A percentile compares a stretch with the other conserved stretches of the same genome.
These are phyloP conservation scores for Mycena albidolilacea DNA, from an alignment of 768 basidiomycete species.

Conservation along the genomic window DNA sequence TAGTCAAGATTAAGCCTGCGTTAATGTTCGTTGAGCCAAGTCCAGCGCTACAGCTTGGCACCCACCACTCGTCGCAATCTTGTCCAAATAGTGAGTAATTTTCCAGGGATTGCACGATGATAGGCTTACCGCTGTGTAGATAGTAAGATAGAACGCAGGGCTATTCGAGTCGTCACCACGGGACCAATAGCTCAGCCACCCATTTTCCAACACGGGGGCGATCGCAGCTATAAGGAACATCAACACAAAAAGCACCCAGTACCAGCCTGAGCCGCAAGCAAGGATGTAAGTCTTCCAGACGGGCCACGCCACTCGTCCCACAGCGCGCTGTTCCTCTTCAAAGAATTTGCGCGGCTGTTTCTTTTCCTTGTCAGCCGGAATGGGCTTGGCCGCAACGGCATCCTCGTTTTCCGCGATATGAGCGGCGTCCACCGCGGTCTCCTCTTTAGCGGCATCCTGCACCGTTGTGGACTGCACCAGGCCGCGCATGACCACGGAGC, in stretches of 20 bases:
- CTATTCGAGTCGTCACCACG: conserved; percentile 59
- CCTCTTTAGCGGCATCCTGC: conserved; percentile 58
- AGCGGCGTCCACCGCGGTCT: conserved; percentile 52
- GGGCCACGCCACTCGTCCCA: conserved; percentile 75
- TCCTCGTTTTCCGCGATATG: conserved; percentile 26
- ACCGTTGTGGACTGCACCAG: conserved; percentile 72
- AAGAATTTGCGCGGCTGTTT: conserved; percentile 87
- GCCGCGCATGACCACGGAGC: conserved; percentile 75
- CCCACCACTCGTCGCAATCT: too few relatives aligned
- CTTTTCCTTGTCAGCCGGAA: conserved; percentile 46
- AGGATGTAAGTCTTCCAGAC: conserved; percentile 76
- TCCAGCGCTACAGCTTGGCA: too few relatives aligned
- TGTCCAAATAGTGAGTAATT: too few relatives aligned
- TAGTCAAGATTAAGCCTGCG: conserved; percentile 62
- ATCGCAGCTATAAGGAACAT: conserved; percentile 70
- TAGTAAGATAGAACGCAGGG: conserved; percentile 72
- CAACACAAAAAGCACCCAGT: conserved; percentile 71
- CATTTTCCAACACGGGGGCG: conserved; percentile 79
- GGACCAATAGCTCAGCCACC: conserved; percentile 83
- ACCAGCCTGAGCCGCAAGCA: conserved; percentile 64
- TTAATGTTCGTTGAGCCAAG: too few relatives aligned
- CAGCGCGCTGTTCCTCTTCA: conserved; percentile 85
- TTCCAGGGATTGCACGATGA: too few relatives aligned
- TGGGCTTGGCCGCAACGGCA: conserved; percentile 30
- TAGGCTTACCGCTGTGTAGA: conserved; percentile 30